These are phyloP conservation scores for Solanum hybrid DNA, from an alignment of 305 asterid genomes.

Conservation along the genomic window DNA sequence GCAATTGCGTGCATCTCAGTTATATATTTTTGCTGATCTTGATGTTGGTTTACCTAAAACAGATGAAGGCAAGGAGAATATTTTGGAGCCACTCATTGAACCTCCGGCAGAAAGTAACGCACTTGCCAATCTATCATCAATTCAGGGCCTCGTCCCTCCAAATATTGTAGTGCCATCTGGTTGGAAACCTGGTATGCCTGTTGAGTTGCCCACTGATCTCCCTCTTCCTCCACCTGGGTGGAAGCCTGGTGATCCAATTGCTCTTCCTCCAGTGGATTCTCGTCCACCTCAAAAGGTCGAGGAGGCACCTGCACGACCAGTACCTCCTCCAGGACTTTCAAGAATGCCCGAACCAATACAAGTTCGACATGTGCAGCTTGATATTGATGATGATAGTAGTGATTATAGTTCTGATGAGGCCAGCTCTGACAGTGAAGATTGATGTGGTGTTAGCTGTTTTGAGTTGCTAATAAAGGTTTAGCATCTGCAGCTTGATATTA, in stretches of 20 bases:
- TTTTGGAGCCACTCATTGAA: slow-evolving; percentile 53
- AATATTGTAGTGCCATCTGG: slow-evolving; percentile 67
- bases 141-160: slow-evolving; percentile 50
- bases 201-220: slow-evolving; percentile 63
- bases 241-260: slow-evolving; percentile 81
- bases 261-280: slow-evolving; percentile 64
- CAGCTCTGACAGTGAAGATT: slow-evolving; percentile 76
- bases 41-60: slow-evolving; percentile 70
- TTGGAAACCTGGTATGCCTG: slow-evolving; percentile 94
- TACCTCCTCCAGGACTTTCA: slow-evolving; percentile 35
- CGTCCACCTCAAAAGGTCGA: slow-evolving; percentile 43
- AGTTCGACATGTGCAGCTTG: slow-evolving; percentile 88
- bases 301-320: slow-evolving; percentile 39
- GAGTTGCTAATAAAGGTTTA: slow-evolving; percentile 43
- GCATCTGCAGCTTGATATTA: slow-evolving; percentile 26
- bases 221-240: slow-evolving; percentile 88
- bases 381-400: slow-evolving; percentile 69
- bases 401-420: slow-evolving; percentile 57
- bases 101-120: slow-evolving; percentile 26
- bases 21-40: slow-evolving; percentile 59
- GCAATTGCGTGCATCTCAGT: slow-evolving; percentile 85
- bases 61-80: slow-evolving; percentile 50
- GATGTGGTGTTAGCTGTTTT: slow-evolving; percentile 10
- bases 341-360: slow-evolving; percentile 69
- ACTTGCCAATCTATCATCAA: slow-evolving; percentile 13